Conservation (phyloP, 1,139 yeast genomes). For the Saccharomyces hybrid region DNA sequence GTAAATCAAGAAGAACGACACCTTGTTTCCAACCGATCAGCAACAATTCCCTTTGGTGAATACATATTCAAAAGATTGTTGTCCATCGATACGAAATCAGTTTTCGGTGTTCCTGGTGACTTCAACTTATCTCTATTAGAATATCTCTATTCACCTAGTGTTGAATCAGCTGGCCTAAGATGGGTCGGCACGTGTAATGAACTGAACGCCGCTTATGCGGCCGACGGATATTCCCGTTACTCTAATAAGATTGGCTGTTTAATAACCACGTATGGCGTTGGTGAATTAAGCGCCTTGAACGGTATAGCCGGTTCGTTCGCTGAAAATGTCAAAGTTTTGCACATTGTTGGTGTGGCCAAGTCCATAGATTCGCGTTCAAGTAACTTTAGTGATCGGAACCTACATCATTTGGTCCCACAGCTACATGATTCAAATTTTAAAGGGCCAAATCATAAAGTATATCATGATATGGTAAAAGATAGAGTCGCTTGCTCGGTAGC, state of each 20-base stretch:
- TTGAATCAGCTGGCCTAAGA: slow-evolving; percentile 21
- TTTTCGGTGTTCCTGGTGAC: slow-evolving; percentile 50
- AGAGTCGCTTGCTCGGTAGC: slow-evolving; percentile 53
- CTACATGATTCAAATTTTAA: slow-evolving; percentile 43
- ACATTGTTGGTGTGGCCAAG: slow-evolving; percentile 59
- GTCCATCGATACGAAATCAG: slow-evolving; percentile 25
- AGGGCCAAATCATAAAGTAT: slow-evolving; percentile 53
- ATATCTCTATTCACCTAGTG: slow-evolving; percentile 36
- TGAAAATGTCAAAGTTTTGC: slow-evolving; percentile 55
- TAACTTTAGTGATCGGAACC: slow-evolving; percentile 39
- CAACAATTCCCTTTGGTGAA: slow-evolving; percentile 31
- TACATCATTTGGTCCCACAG: slow-evolving; percentile 68
- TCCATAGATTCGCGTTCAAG: slow-evolving; percentile 33
- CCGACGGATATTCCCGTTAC: slow-evolving; percentile 61
- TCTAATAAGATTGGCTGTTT: slow-evolving; percentile 51
- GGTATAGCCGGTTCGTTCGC: slow-evolving; percentile 64
- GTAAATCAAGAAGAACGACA: background rate
- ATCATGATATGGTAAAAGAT: slow-evolving; percentile 51
- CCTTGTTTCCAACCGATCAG: slow-evolving; percentile 1
- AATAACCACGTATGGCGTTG: slow-evolving; percentile 65
- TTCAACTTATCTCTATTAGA: slow-evolving; percentile 50
- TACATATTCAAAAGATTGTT: slow-evolving; percentile 26
- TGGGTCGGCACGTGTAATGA: slow-evolving; percentile 52
- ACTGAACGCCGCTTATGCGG: slow-evolving; percentile 51
- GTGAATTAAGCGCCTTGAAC: slow-evolving; percentile 61